Evolutionary conservation across 805 yeast genomes (phyloP).

Genomic region (Candida silvicultrix): DNA sequence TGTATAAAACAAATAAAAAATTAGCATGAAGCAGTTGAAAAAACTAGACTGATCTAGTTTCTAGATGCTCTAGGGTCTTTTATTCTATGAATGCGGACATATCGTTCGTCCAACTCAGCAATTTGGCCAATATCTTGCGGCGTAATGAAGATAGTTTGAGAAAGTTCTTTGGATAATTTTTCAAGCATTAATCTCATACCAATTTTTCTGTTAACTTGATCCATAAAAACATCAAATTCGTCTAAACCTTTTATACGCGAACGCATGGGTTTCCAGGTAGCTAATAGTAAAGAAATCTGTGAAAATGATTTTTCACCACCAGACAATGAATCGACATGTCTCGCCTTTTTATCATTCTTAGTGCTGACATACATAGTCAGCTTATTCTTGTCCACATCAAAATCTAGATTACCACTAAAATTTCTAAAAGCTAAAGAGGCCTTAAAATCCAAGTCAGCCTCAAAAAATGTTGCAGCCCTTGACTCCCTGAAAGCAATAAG

Average conservation of each 20-base stretch:
- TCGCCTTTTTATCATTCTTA: slow-evolving; percentile 45
- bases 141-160: slow-evolving; percentile 89
- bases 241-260: slow-evolving; percentile 85
- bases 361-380: slow-evolving; percentile 58
- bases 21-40: neutral
- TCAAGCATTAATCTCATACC: slow-evolving; percentile 70
- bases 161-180: slow-evolving; percentile 56
- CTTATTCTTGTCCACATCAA: slow-evolving; percentile 48
- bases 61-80: slow-evolving; percentile 29
- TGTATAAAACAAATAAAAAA: neutral
- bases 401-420: slow-evolving; percentile 64
- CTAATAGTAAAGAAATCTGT: slow-evolving; percentile 78
- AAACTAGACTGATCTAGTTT: neutral
- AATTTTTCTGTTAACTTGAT: slow-evolving; percentile 77
- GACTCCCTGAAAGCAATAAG: slow-evolving; percentile 34
- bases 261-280: slow-evolving; percentile 92
- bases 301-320: slow-evolving; percentile 97
- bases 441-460: slow-evolving; percentile 51
- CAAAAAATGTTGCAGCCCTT: slow-evolving; percentile 34
- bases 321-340: slow-evolving; percentile 78
- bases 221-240: slow-evolving; percentile 98
- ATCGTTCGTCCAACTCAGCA: slow-evolving; percentile 54
- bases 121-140: slow-evolving; percentile 78
- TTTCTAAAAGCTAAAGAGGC: slow-evolving; percentile 58
- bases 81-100: slow-evolving; percentile 61